Percentiles rank a stretch among this genome's conserved stretches.
Evolutionary conservation across 2,329 filamentous ascomycete genomes (phyloP).

Genomic region (Microascus cirrosus): DNA sequence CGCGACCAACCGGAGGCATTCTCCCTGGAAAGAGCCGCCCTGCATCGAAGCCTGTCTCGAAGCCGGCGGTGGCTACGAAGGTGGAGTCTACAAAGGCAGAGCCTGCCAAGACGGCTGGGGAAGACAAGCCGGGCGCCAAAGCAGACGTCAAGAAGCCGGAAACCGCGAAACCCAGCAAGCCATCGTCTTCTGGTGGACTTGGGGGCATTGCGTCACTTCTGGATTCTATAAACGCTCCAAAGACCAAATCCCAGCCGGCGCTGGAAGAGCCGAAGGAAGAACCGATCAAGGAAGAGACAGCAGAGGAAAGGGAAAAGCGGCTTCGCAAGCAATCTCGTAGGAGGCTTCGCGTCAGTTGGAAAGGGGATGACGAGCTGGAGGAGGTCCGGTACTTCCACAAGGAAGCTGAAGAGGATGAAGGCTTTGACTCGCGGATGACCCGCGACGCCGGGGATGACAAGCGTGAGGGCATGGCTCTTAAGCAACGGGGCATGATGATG

Average conservation of each 20-base stretch:
- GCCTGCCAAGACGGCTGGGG: slow-evolving; percentile 10
- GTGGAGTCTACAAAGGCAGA: slow-evolving; percentile 11
- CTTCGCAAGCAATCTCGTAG: slow-evolving; percentile 62
- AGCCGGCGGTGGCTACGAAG: slow-evolving; percentile 17
- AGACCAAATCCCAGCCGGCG: slow-evolving; percentile 20
- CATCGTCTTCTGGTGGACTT: slow-evolving; percentile 21
- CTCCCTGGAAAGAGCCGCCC: slow-evolving; percentile 38
- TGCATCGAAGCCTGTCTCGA: slow-evolving; percentile 28
- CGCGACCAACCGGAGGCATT: slow-evolving; percentile 14
- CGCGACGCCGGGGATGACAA: slow-evolving; percentile 63
- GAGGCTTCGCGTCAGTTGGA: slow-evolving; percentile 61
- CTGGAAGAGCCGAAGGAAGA: slow-evolving; percentile 37
- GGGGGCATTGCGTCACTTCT: slow-evolving; percentile 45
- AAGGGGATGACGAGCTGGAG: slow-evolving; percentile 53
- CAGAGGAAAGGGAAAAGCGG: slow-evolving; percentile 55
- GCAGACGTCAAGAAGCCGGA: slow-evolving; percentile 7
- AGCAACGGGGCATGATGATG: slow-evolving; percentile 34
- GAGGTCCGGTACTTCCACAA: slow-evolving; percentile 61
- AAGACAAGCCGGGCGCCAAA: slow-evolving; percentile 18
- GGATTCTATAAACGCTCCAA: slow-evolving; percentile 34
- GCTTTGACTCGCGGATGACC: slow-evolving; percentile 55
- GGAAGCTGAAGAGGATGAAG: slow-evolving; percentile 59
- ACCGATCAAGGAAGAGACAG: slow-evolving; percentile 49
- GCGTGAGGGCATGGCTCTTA: slow-evolving; percentile 60
- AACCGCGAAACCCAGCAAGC: slow-evolving; percentile 14